Evolutionary conservation across 352 stramenopile genomes (phyloP), one percentile per base, ranked within the genome.

Genomic region (Elongisporangium anandrum): DNA sequence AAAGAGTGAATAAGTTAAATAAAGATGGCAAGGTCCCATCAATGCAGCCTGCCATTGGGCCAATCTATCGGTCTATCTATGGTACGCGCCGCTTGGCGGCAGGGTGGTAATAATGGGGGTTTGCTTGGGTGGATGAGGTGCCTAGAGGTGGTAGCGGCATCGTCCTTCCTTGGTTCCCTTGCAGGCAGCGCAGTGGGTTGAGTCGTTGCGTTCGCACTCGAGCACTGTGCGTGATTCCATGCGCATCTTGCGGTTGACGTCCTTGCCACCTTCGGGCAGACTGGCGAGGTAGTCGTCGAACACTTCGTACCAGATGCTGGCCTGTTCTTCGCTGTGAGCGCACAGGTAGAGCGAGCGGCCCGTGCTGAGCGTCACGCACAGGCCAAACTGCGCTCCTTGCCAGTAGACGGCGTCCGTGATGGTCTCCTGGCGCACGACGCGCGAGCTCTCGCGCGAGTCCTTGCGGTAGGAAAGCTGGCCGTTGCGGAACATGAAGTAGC

Each of bases 401-500:
- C 67, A 82, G 59, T 76, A 90, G 52, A 76, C 70, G 21, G 84
- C 74, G 56, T 88, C 68, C 3, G 75, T 49, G 26, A 90, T 69
- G 22, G 75, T 59, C 54, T 90, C 78, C 21, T 61, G 75, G 26
- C 70, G 63, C 9, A 87, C 64, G 13, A 85, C 65, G 51, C 73
- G 84, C 52, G 78, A 67, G 49, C 57, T 68, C 38, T 85, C 74
- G 56, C 72, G 73, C 47, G 68, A 69, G 59, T 90, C 69, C 68
- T 87, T 88, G 56, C 78, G 76, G 66, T 87, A 90, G 23, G 66
- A 75, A 21, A 90, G 50, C 53, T 61, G 77, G 45, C 80, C 80
- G 48, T 88, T 69, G 48, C 82, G 79, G 65, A 92, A 88, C 23
- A 90, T 77, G 58, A 92, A 92, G 66, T 87, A 92, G 50, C 83